Conservation (phyloP, 768 basidiomycete species). For the Boletellus ananiceps region DNA sequence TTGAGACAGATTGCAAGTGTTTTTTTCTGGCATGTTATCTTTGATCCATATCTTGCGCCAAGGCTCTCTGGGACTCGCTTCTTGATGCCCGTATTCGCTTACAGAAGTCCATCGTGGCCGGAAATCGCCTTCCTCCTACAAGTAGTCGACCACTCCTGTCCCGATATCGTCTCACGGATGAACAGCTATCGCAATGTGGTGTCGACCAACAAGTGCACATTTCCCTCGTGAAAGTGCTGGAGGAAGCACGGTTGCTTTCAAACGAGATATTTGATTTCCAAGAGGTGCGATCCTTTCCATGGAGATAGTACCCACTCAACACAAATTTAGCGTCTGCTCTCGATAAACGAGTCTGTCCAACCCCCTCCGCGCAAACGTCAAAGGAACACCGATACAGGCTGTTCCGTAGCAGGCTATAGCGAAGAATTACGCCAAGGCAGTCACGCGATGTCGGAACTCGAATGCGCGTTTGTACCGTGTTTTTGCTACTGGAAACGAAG, state of each 20-base stretch:
- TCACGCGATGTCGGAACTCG: constrained; percentile 40
- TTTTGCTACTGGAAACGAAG: neutral
- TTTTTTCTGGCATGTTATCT: constrained; percentile 8
- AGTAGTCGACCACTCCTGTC: constrained; percentile 23
- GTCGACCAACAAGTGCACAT: constrained; percentile 37
- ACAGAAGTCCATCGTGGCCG: constrained; percentile 69
- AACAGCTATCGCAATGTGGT: constrained; percentile 31
- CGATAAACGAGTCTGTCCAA: constrained; percentile 42
- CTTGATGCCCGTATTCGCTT: constrained; percentile 89
- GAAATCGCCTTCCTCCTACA: constrained; percentile 65
- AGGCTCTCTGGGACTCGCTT: constrained; percentile 84
- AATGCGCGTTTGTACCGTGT: constrained; percentile 44
- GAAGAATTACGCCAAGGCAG: constrained; percentile 41
- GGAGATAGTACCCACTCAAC: constrained; percentile 11
- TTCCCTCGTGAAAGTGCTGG: constrained; percentile 49
- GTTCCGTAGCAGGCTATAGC: constrained; percentile 6
- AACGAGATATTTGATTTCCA: constrained; percentile 67
- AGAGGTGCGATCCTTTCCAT: constrained; percentile 42
- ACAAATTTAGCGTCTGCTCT: constrained; percentile 40
- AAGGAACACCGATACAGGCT: constrained; percentile 32
- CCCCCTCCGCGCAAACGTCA: constrained; percentile 57
- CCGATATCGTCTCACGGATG: constrained; percentile 11
- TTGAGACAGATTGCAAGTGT: constrained; percentile 72
- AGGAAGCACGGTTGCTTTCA: constrained; percentile 56
- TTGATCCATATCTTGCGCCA: constrained; percentile 5